Evolutionary conservation across 441 rosid genomes (phyloP).

Genomic region (Geranium incanum): DNA sequence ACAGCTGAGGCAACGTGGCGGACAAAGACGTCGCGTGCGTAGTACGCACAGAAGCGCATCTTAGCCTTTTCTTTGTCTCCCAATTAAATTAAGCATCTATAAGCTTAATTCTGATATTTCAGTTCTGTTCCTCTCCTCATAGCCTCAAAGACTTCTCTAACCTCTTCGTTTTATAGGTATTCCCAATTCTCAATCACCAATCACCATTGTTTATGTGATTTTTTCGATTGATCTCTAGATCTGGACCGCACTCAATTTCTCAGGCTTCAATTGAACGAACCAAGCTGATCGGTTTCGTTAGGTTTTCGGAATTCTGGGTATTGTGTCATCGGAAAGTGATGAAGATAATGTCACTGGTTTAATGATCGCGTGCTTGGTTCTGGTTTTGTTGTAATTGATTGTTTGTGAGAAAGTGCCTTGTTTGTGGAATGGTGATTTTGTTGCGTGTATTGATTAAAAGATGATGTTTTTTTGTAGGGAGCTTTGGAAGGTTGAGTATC

Average conservation of each 20-base stretch:
- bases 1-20: neutral
- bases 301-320: no score
- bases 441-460: neutral
- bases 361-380: neutral
- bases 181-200: no score
- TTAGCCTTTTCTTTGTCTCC: neutral
- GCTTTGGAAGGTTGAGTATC: neutral
- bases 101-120: neutral
- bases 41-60: slow-evolving; percentile 6
- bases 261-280: neutral
- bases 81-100: neutral
- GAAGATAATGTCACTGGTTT: neutral
- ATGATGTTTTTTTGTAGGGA: neutral
- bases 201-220: no score
- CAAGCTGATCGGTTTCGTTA: neutral
- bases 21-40: neutral
- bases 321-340: neutral
- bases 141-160: neutral
- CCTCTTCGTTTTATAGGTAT: neutral
- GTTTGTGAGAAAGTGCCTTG: no score
- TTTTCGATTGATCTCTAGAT: neutral
- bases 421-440: no score
- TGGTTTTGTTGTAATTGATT: neutral
- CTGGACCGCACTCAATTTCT: neutral
- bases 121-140: neutral